Evolutionary conservation across 495 filamentous ascomycete genomes (phyloP).

Genomic region (Achaetomiella virescens): DNA sequence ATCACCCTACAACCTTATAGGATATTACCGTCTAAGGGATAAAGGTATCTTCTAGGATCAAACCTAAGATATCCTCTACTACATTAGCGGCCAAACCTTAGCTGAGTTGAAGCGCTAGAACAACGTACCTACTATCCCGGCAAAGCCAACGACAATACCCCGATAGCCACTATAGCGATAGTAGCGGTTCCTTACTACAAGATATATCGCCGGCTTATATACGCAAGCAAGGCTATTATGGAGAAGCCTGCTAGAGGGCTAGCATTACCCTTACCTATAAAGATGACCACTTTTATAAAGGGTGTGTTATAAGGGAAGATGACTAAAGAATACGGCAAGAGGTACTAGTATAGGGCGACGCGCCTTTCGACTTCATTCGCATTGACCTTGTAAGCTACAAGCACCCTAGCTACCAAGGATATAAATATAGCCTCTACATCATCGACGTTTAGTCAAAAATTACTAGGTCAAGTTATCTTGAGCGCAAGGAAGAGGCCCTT

Average conservation of each 20-base stretch:
- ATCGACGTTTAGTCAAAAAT: neutral
- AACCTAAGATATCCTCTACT: neutral
- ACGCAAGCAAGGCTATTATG: neutral
- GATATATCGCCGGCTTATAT: neutral
- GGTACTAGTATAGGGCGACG: neutral
- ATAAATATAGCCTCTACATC: neutral
- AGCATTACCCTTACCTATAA: neutral
- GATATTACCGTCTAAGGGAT: neutral
- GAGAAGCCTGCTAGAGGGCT: neutral
- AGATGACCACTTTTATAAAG: neutral
- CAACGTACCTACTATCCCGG: neutral
- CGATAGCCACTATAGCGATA: too few relatives aligned
- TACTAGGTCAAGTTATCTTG: neutral
- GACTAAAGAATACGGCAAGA: neutral
- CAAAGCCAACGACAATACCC: neutral
- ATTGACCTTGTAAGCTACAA: neutral
- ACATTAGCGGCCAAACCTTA: neutral
- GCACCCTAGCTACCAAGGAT: neutral
- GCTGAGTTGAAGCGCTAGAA: neutral
- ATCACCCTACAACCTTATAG: neutral
- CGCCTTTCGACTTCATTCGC: neutral
- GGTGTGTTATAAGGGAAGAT: neutral
- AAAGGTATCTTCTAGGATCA: neutral
- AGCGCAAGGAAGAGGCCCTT: neutral
- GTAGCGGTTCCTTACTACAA: neutral